Percentiles rank a stretch among this genome's conserved stretches.
phyloP scores from a whole-genome alignment of 108 stramenopile species.

The Cyclotella kingstonii region DNA sequence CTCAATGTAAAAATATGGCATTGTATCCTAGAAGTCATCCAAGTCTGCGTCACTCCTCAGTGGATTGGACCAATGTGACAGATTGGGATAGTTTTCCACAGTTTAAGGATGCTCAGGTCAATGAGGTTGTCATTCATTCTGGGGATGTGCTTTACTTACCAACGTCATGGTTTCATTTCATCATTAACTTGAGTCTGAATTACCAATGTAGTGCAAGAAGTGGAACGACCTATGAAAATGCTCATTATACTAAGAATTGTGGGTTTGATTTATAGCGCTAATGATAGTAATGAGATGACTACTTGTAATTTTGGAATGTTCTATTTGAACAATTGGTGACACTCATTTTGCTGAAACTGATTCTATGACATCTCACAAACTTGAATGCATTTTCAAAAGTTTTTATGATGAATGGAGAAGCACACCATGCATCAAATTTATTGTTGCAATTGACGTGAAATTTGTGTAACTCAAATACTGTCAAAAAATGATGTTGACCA shows the following conservation, averaged over 20 bases:
- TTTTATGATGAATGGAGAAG: too few relatives aligned
- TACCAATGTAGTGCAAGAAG: slow-evolving; percentile 94
- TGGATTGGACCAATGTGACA: slow-evolving; percentile 35
- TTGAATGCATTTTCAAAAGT: too few relatives aligned
- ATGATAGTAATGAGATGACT: too few relatives aligned
- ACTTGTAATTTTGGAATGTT: too few relatives aligned
- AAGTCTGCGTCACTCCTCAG: slow-evolving; percentile 46
- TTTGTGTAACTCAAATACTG: too few relatives aligned
- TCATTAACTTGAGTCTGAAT: slow-evolving; percentile 88
- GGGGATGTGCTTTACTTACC: slow-evolving; percentile 96
- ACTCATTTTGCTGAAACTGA: too few relatives aligned
- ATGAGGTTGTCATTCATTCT: slow-evolving; percentile 89
- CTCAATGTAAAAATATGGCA: slow-evolving; percentile 66
- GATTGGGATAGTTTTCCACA: slow-evolving; percentile 68
- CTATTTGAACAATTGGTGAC: too few relatives aligned
- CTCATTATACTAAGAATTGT: slow-evolving; percentile 42
- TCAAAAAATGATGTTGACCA: too few relatives aligned
- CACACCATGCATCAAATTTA: too few relatives aligned
- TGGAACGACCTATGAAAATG: slow-evolving; percentile 57
- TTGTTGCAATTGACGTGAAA: too few relatives aligned
- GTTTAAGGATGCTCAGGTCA: slow-evolving; percentile 64
- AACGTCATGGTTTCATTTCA: slow-evolving; percentile 93
- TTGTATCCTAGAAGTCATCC: slow-evolving; percentile 65
- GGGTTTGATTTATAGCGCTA: slow-evolving; percentile 55
- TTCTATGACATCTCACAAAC: too few relatives aligned